phyloP scores from a whole-genome alignment of 169 alveolate species.

The Plasmodium chabaudi region DNA sequence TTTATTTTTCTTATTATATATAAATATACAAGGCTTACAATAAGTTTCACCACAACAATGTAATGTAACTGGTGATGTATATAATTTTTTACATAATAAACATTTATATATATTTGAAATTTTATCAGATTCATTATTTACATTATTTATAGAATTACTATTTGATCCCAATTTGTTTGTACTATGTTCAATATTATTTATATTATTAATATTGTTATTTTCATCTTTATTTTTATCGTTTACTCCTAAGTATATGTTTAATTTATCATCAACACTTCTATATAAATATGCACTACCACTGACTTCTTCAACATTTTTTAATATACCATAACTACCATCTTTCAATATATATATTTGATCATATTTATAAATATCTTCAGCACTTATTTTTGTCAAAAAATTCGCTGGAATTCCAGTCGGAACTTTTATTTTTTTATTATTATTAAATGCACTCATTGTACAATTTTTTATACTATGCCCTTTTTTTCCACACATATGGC shows the following conservation, averaged over 20 bases:
- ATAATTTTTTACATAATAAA: slow-evolving; percentile 84
- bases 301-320: slow-evolving; percentile 88
- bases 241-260: slow-evolving; percentile 83
- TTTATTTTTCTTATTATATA: slow-evolving; percentile 65
- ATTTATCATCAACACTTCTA: slow-evolving; percentile 88
- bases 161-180: slow-evolving; percentile 1
- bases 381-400: slow-evolving; percentile 83
- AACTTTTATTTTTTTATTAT: slow-evolving; percentile 87
- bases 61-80: slow-evolving; percentile 86
- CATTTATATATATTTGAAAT: slow-evolving; percentile 82
- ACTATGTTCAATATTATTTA: slow-evolving; percentile 20
- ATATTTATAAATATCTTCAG: slow-evolving; percentile 86
- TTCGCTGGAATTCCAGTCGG: slow-evolving; percentile 92
- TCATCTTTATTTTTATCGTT: slow-evolving; percentile 76
- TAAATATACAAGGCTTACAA: slow-evolving; percentile 84
- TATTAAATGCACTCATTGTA: slow-evolving; percentile 82
- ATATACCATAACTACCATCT: slow-evolving; percentile 89
- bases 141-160: neutral
- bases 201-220: slow-evolving; percentile 15
- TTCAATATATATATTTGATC: slow-evolving; percentile 85
- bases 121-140: slow-evolving; percentile 45
- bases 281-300: slow-evolving; percentile 90
- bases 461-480: slow-evolving; percentile 90
- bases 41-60: slow-evolving; percentile 90
- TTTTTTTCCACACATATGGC: slow-evolving; percentile 91